Conservation (phyloP, 2,329 filamentous ascomycete species). For the Aspergillus amoenus region DNA sequence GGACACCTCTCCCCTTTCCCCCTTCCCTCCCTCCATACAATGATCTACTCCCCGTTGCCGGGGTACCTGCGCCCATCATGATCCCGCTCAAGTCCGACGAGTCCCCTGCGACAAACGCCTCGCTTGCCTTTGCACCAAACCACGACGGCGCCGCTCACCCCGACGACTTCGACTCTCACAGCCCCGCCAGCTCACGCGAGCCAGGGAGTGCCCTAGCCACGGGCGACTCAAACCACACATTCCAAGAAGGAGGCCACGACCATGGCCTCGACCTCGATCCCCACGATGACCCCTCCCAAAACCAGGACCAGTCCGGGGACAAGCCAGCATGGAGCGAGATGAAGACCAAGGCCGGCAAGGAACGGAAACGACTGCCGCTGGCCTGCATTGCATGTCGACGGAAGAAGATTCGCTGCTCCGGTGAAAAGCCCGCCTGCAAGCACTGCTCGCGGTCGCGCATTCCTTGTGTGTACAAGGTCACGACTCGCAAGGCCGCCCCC, state of each 20-base stretch:
- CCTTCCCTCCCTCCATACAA: constrained; percentile 26
- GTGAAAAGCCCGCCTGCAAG: constrained; percentile 96
- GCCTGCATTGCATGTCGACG: constrained; percentile 94
- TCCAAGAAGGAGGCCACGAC: constrained; percentile 21
- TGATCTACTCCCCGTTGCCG: constrained; percentile 32
- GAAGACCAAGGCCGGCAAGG: constrained; percentile 91
- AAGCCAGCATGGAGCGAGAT: constrained; percentile 73
- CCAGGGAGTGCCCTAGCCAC: constrained; percentile 27
- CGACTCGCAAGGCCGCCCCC: constrained; percentile 87
- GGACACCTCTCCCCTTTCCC: constrained; percentile 1
- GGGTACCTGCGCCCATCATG: constrained; percentile 41
- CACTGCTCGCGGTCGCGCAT: constrained; percentile 90
- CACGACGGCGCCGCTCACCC: constrained; percentile 27
- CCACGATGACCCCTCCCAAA: constrained; percentile 21
- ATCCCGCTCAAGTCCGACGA: constrained; percentile 36
- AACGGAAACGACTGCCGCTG: constrained; percentile 85
- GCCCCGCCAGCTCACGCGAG: constrained; percentile 37
- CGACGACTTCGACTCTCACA: constrained; percentile 37
- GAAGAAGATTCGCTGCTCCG: constrained; percentile 97
- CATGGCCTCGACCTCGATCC: constrained; percentile 13
- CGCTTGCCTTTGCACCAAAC: constrained; percentile 22
- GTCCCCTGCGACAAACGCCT: constrained; percentile 27
- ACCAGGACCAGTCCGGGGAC: constrained; percentile 51
- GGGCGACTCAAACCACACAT: constrained; percentile 21
- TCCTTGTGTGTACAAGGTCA: constrained; percentile 97